Conservation (phyloP, 352 stramenopile species). For the Aphanomyces cochlioides region DNA sequence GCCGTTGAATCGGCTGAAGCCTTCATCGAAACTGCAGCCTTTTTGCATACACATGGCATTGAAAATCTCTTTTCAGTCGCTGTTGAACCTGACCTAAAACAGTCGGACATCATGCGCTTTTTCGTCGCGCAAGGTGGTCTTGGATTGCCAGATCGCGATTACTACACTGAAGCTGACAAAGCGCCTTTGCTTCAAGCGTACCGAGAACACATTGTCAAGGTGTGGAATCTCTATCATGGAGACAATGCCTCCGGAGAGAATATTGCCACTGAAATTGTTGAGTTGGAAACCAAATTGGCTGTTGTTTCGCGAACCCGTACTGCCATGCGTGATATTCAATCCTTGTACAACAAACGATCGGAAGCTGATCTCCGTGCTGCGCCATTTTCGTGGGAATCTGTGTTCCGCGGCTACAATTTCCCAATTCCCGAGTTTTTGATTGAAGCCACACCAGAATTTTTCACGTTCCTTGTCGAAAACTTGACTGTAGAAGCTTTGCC, state of each 20-base stretch:
- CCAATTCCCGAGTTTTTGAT: constrained; percentile 35
- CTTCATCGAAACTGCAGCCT: constrained; percentile 37
- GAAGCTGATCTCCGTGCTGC: constrained; percentile 36
- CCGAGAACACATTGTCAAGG: constrained; percentile 42
- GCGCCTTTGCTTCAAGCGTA: constrained; percentile 72
- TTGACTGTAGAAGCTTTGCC: background rate
- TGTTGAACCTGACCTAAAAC: constrained; percentile 73
- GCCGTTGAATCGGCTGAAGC: constrained; percentile 32
- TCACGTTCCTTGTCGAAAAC: constrained; percentile 31
- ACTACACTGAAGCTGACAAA: constrained; percentile 88
- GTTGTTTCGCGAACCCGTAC: constrained; percentile 73
- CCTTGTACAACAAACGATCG: constrained; percentile 66
- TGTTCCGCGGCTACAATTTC: constrained; percentile 9
- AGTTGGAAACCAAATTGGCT: constrained; percentile 83
- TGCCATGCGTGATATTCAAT: constrained; percentile 56
- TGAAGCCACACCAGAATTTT: constrained; percentile 56
- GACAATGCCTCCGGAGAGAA: constrained; percentile 9
- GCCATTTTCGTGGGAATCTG: constrained; percentile 10
- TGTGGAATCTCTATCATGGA: constrained; percentile 46
- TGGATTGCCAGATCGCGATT: constrained; percentile 84
- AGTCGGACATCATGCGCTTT: constrained; percentile 76
- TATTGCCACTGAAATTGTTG: constrained; percentile 53
- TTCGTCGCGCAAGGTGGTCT: constrained; percentile 82
- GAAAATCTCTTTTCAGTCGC: constrained; percentile 53
- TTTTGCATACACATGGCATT: constrained; percentile 38